Conservation (phyloP, 2,329 filamentous ascomycete species). For the Colletotrichum paranaense region DNA sequence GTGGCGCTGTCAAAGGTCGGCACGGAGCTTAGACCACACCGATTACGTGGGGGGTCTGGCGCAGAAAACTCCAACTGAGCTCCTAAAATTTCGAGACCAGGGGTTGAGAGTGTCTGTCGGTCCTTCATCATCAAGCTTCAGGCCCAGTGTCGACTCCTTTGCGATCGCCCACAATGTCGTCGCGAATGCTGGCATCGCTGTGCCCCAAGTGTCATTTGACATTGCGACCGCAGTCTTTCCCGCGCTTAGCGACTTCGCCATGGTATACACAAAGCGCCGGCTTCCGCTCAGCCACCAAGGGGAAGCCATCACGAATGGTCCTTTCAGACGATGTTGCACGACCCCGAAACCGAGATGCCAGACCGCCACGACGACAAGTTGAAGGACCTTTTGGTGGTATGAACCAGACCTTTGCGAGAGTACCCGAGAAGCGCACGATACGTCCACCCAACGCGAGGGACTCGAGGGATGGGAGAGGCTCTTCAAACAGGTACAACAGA, state of each 20-base stretch:
- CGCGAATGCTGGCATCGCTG: constrained; percentile 32
- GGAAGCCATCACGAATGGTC: constrained; percentile 67
- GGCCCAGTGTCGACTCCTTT: neutral
- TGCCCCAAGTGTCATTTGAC: constrained; percentile 34
- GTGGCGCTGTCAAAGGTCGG: constrained; percentile 23
- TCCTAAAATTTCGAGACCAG: constrained; percentile 29
- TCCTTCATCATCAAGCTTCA: constrained; percentile 17
- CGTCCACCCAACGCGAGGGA: neutral
- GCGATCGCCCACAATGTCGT: constrained; percentile 30
- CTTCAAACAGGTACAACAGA: constrained; percentile 23
- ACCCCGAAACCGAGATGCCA: constrained; percentile 47
- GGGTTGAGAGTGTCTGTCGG: neutral
- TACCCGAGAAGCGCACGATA: constrained; percentile 38
- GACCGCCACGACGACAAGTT: constrained; percentile 49
- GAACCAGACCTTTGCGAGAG: constrained; percentile 63
- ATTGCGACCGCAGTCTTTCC: constrained; percentile 19
- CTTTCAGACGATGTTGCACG: constrained; percentile 65
- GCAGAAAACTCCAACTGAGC: constrained; percentile 25
- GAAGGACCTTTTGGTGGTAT: constrained; percentile 66
- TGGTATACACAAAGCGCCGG: constrained; percentile 49
- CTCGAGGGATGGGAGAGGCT: constrained; percentile 44
- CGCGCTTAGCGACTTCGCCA: constrained; percentile 40
- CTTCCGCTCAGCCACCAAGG: constrained; percentile 46
- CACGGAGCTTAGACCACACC: constrained; percentile 34
- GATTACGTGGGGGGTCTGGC: constrained; percentile 32